Conservation (phyloP, 2,329 filamentous ascomycete genomes). For the Alternaria novae-zelandiae region DNA sequence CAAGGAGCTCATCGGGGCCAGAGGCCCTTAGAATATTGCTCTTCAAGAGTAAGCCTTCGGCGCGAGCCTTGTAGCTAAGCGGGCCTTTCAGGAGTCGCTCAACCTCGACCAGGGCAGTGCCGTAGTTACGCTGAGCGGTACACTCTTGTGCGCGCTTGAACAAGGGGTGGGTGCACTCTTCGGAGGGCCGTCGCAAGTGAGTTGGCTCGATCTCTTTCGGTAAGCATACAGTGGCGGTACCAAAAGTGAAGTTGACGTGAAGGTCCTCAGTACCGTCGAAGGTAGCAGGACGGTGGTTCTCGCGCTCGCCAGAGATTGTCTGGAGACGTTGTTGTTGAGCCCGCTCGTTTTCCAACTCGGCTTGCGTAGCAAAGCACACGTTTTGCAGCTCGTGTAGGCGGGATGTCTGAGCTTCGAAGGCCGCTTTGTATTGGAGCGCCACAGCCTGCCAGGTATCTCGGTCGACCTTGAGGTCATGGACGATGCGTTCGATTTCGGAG, state of each 20-base stretch:
- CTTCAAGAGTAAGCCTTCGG: constrained; percentile 40
- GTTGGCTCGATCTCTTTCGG: background rate
- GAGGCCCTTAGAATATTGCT: constrained; percentile 31
- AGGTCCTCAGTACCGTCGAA: constrained; percentile 11
- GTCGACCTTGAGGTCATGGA: constrained; percentile 36
- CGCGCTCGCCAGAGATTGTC: background rate
- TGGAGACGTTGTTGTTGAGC: constrained; percentile 20
- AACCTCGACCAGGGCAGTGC: constrained; percentile 29
- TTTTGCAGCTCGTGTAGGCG: constrained; percentile 34
- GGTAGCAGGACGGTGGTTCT: background rate
- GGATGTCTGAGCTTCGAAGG: constrained; percentile 33
- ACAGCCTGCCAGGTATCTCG: constrained; percentile 39
- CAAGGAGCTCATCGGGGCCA: constrained; percentile 32
- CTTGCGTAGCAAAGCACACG: constrained; percentile 40
- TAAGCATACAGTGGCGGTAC: constrained; percentile 21
- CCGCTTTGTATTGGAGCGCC: constrained; percentile 36
- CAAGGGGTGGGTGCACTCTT: constrained; percentile 16
- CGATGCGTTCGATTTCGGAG: constrained; percentile 17
- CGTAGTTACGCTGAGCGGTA: constrained; percentile 25
- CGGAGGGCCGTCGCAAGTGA: background rate
- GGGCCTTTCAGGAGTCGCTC: constrained; percentile 35
- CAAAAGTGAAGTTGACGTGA: constrained; percentile 3
- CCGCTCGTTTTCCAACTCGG: constrained; percentile 41
- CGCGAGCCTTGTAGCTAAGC: constrained; percentile 30
- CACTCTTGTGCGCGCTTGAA: constrained; percentile 30